Percentiles rank a stretch among this genome's conserved stretches.
Conservation (phyloP, 2,329 filamentous ascomycete genomes). For the Pseudogymnoascus sp. region DNA sequence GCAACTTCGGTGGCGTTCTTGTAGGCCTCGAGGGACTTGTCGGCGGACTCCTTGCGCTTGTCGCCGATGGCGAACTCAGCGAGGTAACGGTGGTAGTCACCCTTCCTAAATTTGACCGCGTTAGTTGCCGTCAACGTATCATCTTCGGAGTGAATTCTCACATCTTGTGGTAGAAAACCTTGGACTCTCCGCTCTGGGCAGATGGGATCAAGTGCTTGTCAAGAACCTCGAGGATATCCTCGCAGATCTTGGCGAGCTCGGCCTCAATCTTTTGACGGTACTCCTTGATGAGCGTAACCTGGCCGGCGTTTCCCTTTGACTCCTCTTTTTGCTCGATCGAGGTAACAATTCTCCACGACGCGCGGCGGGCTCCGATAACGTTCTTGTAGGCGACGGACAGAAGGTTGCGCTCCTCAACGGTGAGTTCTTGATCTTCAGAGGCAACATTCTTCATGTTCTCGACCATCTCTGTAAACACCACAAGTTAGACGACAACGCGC, state of each 20-base stretch:
- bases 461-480: slow-evolving; percentile 72
- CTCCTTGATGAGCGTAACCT: slow-evolving; percentile 87
- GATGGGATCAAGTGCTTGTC: slow-evolving; percentile 92
- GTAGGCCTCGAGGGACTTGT: slow-evolving; percentile 88
- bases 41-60: slow-evolving; percentile 84
- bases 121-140: background rate
- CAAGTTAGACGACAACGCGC: slow-evolving; percentile 4
- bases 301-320: slow-evolving; percentile 94
- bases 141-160: slow-evolving; percentile 42
- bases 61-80: slow-evolving; percentile 90
- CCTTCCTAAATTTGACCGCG: slow-evolving; percentile 59
- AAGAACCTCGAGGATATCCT: slow-evolving; percentile 93
- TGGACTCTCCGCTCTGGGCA: slow-evolving; percentile 93
- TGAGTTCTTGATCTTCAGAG: slow-evolving; percentile 76
- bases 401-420: slow-evolving; percentile 96
- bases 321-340: slow-evolving; percentile 99
- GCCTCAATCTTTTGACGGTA: slow-evolving; percentile 98
- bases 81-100: slow-evolving; percentile 93
- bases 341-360: slow-evolving; percentile 98
- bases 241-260: slow-evolving; percentile 95
- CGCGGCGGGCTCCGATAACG: slow-evolving; percentile 94
- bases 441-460: slow-evolving; percentile 99
- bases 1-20: slow-evolving; percentile 99
- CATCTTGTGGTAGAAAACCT: slow-evolving; percentile 99
- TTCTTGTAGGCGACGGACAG: slow-evolving; percentile 99